Conservation (phyloP, 495 filamentous ascomycete species). For the Penicillium crystallinum region DNA sequence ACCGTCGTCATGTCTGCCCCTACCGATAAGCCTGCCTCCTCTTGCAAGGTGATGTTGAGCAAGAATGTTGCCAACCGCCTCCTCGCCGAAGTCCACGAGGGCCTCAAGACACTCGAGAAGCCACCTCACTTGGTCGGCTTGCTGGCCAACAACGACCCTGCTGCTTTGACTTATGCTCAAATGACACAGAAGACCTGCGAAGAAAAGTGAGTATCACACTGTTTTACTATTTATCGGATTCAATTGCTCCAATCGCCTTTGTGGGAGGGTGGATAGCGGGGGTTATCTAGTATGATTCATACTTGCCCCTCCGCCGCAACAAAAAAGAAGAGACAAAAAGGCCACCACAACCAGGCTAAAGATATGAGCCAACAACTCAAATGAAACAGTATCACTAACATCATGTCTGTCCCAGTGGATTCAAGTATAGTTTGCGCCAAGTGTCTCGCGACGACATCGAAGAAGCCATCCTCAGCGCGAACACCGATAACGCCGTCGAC, state of each 20-base stretch:
- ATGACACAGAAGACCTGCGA: constrained; percentile 94
- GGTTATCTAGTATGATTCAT: constrained; percentile 21
- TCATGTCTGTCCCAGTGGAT: constrained; percentile 56
- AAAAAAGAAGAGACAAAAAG: constrained; percentile 3
- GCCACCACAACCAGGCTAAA: neutral
- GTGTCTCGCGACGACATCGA: constrained; percentile 84
- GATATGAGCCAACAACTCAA: neutral
- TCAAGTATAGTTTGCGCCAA: constrained; percentile 76
- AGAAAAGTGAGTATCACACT: constrained; percentile 69
- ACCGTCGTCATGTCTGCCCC: constrained; percentile 31
- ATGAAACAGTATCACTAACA: constrained; percentile 6
- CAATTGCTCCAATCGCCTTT: constrained; percentile 11
- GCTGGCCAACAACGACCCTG: constrained; percentile 85
- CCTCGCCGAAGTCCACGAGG: constrained; percentile 68
- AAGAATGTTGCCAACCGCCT: constrained; percentile 76
- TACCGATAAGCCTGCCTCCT: constrained; percentile 38
- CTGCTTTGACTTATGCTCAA: constrained; percentile 87
- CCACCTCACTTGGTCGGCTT: constrained; percentile 83
- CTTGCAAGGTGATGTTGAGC: constrained; percentile 88
- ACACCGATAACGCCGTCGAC: constrained; percentile 69
- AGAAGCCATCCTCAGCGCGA: constrained; percentile 76
- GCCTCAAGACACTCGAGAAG: constrained; percentile 60
- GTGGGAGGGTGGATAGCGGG: constrained; percentile 11
- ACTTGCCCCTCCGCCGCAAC: constrained; percentile 16
- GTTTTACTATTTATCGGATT: constrained; percentile 8